A percentile compares a stretch with the other conserved stretches of the same genome.
These are phyloP conservation scores for Plasmopara viticola DNA, from an alignment of 352 stramenopile genomes.

Conservation along the genomic window DNA sequence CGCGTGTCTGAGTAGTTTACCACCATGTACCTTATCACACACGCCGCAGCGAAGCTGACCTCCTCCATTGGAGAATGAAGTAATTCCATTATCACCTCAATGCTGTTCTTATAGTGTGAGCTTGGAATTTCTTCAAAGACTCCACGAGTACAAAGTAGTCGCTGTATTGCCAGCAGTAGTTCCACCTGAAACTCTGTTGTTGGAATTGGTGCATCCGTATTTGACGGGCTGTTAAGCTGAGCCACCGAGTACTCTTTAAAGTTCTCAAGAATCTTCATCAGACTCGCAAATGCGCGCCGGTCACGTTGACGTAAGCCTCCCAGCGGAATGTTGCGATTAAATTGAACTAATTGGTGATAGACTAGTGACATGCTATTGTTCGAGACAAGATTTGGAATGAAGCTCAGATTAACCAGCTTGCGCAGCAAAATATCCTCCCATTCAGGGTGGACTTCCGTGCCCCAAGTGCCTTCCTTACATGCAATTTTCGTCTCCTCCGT, in stretches of 20 bases:
- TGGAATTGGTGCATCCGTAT: conserved; percentile 73
- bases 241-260: conserved; percentile 82
- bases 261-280: conserved; percentile 83
- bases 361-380: conserved; percentile 67
- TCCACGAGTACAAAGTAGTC: conserved; percentile 69
- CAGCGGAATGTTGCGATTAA: conserved; percentile 81
- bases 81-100: conserved; percentile 84
- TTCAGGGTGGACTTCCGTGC: conserved; percentile 72
- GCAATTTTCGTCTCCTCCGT: conserved; percentile 80
- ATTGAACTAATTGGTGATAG: conserved; percentile 78
- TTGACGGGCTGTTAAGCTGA: conserved; percentile 75
- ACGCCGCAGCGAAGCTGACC: conserved; percentile 75
- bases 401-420: conserved; percentile 71
- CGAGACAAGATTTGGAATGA: conserved; percentile 77
- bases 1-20: conserved; percentile 86
- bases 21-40: conserved; percentile 86
- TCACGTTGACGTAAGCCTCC: conserved; percentile 66
- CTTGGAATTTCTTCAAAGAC: conserved; percentile 84
- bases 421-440: conserved; percentile 80
- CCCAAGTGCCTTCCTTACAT: conserved; percentile 84
- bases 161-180: conserved; percentile 71
- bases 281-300: conserved; percentile 59
- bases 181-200: conserved; percentile 79
- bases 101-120: conserved; percentile 80
- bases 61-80: conserved; percentile 82